These are phyloP conservation scores for Malassezia sympodialis DNA, from an alignment of 1,284 basidiomycete genomes.

Conservation along the genomic window DNA sequence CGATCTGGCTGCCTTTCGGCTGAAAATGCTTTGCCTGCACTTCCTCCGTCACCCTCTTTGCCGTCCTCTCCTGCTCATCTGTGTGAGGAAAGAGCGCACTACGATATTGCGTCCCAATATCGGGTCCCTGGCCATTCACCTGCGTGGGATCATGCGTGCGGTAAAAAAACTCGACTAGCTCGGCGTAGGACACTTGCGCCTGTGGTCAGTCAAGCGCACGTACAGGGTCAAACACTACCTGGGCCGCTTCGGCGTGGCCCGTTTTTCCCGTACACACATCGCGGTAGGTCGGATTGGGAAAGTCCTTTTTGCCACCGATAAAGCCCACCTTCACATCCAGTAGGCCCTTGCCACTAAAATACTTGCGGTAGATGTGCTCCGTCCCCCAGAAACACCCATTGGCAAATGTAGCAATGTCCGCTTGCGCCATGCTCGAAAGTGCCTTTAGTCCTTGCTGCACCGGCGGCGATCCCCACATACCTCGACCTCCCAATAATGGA, in stretches of 20 bases:
- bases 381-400: conserved; percentile 47
- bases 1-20: conserved; percentile 64
- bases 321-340: conserved; percentile 87
- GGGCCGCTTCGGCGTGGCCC: conserved; percentile 78
- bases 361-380: conserved; percentile 41
- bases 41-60: conserved; percentile 69
- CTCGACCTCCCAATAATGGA: not conserved
- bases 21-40: conserved; percentile 67
- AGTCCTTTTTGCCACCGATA: conserved; percentile 53
- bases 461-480: not conserved
- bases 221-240: conserved; percentile 71
- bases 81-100: conserved; percentile 79
- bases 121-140: conserved; percentile 47
- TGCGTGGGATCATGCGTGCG: conserved; percentile 87
- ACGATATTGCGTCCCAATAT: conserved; percentile 61
- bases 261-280: conserved; percentile 65
- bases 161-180: conserved; percentile 58
- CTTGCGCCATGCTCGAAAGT: not conserved
- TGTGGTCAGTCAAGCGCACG: conserved; percentile 5
- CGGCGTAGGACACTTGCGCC: conserved; percentile 62
- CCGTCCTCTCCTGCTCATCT: conserved; percentile 64
- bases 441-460: not conserved
- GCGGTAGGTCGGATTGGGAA: conserved; percentile 55
- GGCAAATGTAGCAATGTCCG: conserved; percentile 15
- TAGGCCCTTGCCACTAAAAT: conserved; percentile 51